These are phyloP conservation scores for Yamadazyma kitorensis DNA, from an alignment of 805 yeast genomes.

Conservation along the genomic window DNA sequence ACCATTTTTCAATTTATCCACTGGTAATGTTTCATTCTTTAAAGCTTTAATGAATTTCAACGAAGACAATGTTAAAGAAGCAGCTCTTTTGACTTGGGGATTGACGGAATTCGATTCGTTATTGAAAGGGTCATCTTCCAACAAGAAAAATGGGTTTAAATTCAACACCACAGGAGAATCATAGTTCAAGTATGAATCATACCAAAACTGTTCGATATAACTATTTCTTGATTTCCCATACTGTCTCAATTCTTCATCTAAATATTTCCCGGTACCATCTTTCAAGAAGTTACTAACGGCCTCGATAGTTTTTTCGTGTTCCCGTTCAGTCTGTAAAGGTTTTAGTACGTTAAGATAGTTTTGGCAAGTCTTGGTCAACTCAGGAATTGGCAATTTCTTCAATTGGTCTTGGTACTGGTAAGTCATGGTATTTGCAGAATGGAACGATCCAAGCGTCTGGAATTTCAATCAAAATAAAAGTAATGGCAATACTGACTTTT, in stretches of 20 bases:
- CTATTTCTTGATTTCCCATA: constrained; percentile 66
- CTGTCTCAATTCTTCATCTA: constrained; percentile 62
- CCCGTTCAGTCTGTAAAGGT: constrained; percentile 79
- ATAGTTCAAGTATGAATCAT: constrained; percentile 80
- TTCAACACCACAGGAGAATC: constrained; percentile 91
- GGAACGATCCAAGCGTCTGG: too few species aligned
- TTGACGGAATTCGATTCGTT: constrained; percentile 43
- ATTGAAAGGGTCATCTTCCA: constrained; percentile 89
- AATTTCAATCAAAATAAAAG: too few species aligned
- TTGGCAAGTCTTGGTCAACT: constrained; percentile 61
- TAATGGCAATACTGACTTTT: too few species aligned
- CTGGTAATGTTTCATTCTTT: constrained; percentile 68
- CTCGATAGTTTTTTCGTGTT: constrained; percentile 56
- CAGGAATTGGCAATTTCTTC: constrained; percentile 77
- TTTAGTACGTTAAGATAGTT: constrained; percentile 64
- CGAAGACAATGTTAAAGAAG: constrained; percentile 72
- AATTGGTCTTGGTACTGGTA: constrained; percentile 59
- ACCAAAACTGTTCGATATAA: constrained; percentile 94
- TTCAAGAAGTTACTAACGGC: constrained; percentile 59
- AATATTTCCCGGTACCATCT: constrained; percentile 47
- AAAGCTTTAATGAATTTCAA: constrained; percentile 78
- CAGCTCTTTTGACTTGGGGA: constrained; percentile 76
- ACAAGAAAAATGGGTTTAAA: constrained; percentile 83
- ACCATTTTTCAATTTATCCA: constrained; percentile 63
- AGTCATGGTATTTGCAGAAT: too few species aligned